These are phyloP conservation scores for Iodosphaeria phyllophila DNA, from an alignment of 2,329 filamentous ascomycete genomes.

Conservation along the genomic window DNA sequence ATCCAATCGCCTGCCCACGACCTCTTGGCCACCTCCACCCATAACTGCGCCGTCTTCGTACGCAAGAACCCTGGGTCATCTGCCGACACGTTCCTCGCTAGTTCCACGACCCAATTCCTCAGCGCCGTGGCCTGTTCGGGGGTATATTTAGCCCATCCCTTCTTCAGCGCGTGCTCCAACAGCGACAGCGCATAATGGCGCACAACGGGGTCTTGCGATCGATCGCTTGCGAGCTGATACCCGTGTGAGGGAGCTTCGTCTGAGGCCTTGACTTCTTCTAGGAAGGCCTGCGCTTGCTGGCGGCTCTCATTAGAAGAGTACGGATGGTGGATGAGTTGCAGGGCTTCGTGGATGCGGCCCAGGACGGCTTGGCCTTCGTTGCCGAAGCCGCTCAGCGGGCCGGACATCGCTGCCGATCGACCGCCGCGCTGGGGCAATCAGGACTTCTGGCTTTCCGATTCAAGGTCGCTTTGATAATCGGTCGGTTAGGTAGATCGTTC, in stretches of 20 bases:
- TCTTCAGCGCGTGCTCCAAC: conserved; percentile 75
- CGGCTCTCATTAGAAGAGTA: conserved; percentile 66
- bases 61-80: conserved; percentile 68
- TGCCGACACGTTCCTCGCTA: conserved; percentile 52
- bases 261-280: conserved; percentile 69
- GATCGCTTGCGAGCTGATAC: conserved; percentile 62
- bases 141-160: conserved; percentile 61
- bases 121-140: conserved; percentile 48
- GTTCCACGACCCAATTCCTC: conserved; percentile 57
- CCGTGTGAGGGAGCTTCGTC: conserved; percentile 70
- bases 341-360: conserved; percentile 59
- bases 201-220: conserved; percentile 58
- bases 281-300: conserved; percentile 64
- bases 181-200: conserved; percentile 88
- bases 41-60: conserved; percentile 87
- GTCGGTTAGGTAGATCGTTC: too few relatives aligned
- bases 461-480: too few relatives aligned
- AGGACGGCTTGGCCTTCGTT: conserved; percentile 27
- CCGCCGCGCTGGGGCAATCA: too few relatives aligned
- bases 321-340: conserved; percentile 74
- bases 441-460: too few relatives aligned
- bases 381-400: conserved; percentile 16
- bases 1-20: conserved; percentile 71
- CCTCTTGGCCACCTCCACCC: conserved; percentile 87
- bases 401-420: conserved; percentile 15